phyloP scores from a whole-genome alignment of 2,329 filamentous ascomycete species.

The Botrytis fabae region DNA sequence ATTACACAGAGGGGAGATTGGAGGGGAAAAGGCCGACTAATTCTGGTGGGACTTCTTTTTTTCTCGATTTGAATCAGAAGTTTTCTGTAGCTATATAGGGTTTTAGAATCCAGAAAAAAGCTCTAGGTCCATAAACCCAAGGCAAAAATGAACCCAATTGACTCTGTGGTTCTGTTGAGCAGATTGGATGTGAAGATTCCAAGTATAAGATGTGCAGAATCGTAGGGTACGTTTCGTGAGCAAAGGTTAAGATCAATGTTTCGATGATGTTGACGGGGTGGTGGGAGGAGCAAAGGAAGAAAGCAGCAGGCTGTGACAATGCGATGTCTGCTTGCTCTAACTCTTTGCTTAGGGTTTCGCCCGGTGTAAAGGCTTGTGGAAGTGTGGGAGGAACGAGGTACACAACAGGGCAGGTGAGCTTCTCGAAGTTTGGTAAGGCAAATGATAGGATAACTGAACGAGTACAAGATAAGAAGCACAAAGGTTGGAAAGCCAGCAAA shows the following conservation, averaged over 20 bases:
- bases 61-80: constrained; percentile 4
- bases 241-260: not conserved
- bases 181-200: not conserved
- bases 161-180: not conserved
- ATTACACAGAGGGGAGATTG: constrained; percentile 20
- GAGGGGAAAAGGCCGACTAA: not conserved
- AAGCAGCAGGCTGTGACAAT: constrained; percentile 2
- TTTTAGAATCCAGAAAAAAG: constrained; percentile 5
- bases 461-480: constrained; percentile 11
- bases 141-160: constrained; percentile 1
- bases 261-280: constrained; percentile 8
- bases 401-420: constrained; percentile 23
- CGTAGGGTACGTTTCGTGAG: not conserved
- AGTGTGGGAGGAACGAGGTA: constrained; percentile 14
- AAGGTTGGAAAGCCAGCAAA: not conserved
- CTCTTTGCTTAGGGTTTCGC: not conserved
- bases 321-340: not conserved
- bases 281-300: constrained; percentile 6
- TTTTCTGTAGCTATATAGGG: constrained; percentile 2
- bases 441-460: constrained; percentile 5
- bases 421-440: constrained; percentile 22
- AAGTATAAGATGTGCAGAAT: not conserved
- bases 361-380: constrained; percentile 15
- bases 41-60: constrained; percentile 16
- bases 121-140: not conserved